Evolutionary conservation across 163 green algal genomes (phyloP).

Genomic region (Volvox carteri): DNA sequence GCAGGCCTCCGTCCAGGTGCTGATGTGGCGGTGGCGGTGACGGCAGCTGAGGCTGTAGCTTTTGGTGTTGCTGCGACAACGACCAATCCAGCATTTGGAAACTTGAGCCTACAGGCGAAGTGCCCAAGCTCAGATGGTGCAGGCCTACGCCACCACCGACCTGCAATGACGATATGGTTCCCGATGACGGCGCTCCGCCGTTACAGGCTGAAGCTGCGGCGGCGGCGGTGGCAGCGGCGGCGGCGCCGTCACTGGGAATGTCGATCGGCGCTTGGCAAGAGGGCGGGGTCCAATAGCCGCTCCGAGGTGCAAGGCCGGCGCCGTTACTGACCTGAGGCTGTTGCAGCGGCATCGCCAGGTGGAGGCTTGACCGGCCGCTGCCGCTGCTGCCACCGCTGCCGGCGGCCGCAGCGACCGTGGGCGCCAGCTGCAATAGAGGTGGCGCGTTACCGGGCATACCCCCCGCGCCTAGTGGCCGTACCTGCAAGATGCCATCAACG

Average conservation of each 20-base stretch:
- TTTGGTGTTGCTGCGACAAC: no score
- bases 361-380: slow-evolving; percentile 9
- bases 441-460: background rate
- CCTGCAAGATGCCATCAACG: slow-evolving; percentile 27
- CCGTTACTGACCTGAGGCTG: background rate
- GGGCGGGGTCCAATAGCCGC: slow-evolving; percentile 50
- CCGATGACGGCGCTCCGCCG: no score
- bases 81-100: slow-evolving; percentile 28
- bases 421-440: background rate
- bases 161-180: background rate
- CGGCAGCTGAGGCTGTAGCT: no score
- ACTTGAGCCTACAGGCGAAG: background rate
- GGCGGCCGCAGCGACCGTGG: background rate
- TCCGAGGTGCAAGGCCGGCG: background rate
- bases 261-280: slow-evolving; percentile 26
- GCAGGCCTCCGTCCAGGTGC: background rate
- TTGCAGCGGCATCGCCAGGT: background rate
- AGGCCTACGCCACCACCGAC: background rate
- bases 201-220: background rate
- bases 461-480: background rate
- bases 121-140: background rate
- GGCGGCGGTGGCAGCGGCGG: background rate
- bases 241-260: background rate
- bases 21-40: background rate
- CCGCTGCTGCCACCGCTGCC: background rate